These are phyloP conservation scores for Knoxia roxburghii DNA, from an alignment of 257 asterid species.

Conservation along the genomic window DNA sequence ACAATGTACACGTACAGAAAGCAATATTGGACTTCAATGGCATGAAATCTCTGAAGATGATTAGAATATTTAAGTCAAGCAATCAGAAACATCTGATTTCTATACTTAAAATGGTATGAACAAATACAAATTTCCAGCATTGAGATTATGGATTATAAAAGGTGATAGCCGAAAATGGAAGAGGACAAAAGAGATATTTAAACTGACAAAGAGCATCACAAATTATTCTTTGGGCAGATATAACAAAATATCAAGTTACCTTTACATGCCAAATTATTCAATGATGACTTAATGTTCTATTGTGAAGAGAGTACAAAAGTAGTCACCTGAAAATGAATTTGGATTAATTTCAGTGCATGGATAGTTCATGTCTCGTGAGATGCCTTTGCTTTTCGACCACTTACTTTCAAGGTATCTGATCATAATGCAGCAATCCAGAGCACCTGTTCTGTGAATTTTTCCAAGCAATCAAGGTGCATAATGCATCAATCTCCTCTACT, in stretches of 20 bases:
- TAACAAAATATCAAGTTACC: not conserved
- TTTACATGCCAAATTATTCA: not conserved
- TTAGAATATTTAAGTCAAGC: not conserved
- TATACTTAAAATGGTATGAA: not conserved
- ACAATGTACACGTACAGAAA: not conserved
- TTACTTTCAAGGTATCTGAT: not conserved
- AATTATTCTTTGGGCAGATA: not conserved
- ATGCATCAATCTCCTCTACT: not conserved
- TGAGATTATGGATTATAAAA: not conserved
- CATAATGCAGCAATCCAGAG: not conserved
- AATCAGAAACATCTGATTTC: not conserved
- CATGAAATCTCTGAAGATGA: not conserved
- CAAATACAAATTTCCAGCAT: not conserved
- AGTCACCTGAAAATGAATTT: conserved; percentile 10
- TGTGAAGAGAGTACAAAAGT: not conserved
- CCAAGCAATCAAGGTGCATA: not conserved
- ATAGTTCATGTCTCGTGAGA: not conserved
- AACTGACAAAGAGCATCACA: not conserved
- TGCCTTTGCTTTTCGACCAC: not conserved
- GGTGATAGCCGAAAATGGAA: not conserved
- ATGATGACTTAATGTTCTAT: not conserved
- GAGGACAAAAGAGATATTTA: not conserved
- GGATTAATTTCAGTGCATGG: conserved; percentile 3
- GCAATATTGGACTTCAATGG: not conserved
- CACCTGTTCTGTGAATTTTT: not conserved